Base-by-base conservation (phyloP, 169 alveolate genomes). In the Eimeria maxima region DNA sequence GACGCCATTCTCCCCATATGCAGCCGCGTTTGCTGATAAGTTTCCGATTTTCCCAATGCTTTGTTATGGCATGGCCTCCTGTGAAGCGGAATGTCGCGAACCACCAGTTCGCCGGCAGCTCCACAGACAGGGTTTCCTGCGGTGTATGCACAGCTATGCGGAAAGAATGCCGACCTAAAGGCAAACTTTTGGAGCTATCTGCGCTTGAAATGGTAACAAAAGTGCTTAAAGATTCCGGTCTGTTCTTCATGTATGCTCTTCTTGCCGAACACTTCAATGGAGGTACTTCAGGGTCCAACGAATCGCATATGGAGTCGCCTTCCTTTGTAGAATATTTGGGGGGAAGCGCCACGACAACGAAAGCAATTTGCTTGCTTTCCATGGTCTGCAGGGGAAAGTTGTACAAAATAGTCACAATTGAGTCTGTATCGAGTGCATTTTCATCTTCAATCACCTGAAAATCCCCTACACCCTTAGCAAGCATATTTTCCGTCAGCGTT, bases 51-150 rank as follows among this genome's bases (percentile, higher is more conserved):
- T 93, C 96, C 78, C 89, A 93, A 50, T 93, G 96, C 45, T 93
- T 93, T 24, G 96, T 93, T 3, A 93, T 87, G 14, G 96, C 93
- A 63, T 93, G 96, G 81, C 96, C 96, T n/a, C 93, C 93, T 5
- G 93, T 80, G 87, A 93, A 93, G 42, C 96, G 96, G 74, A 93
- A 93, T 16, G 96, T 93, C 1, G 89, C 92, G 44, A 93, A 93
- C 96, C 96, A 93, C 96, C 96, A 93, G 87, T 93, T 93, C 27
- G 92, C 69, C 18, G 96, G 93, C 10, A 38, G 38, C 57, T 63
- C 87, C 6, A 65, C 55, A 0, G 96, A 86, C 18, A 93, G 87
- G 29, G 93, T 29, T 18, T 78, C 86, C 63, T 71, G 18, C 6
- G 96, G 96, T 29, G 92, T 93, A 73, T 53, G 96, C 57, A 93